Conservation (phyloP, 2,329 filamentous ascomycete species). For the Venturia oleaginea region DNA sequence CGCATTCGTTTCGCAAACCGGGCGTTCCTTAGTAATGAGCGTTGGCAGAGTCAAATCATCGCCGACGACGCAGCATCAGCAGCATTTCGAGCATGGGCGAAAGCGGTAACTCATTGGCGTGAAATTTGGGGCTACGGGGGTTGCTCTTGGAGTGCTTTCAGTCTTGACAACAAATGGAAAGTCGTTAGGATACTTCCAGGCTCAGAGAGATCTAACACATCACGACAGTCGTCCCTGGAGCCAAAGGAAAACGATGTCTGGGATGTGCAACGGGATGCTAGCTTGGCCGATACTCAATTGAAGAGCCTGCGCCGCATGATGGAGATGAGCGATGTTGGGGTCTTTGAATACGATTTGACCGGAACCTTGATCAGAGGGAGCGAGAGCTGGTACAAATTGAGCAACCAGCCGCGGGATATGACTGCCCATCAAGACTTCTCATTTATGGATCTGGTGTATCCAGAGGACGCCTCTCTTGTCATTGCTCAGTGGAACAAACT, state of each 20-base stretch:
- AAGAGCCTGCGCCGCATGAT: constrained; percentile 24
- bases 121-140: constrained; percentile 17
- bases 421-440: constrained; percentile 20
- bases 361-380: constrained; percentile 24
- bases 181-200: constrained; percentile 14
- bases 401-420: constrained; percentile 20
- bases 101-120: constrained; percentile 18
- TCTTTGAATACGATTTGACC: constrained; percentile 23
- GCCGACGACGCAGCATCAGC: constrained; percentile 16
- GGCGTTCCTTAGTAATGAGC: constrained; percentile 17
- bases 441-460: constrained; percentile 25
- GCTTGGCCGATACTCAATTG: constrained; percentile 9
- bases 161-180: constrained; percentile 2
- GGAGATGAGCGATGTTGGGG: constrained; percentile 28
- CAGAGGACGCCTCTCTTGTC: constrained; percentile 21
- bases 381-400: constrained; percentile 12
- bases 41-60: constrained; percentile 15
- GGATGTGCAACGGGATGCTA: constrained; percentile 2
- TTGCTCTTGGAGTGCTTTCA: constrained; percentile 18
- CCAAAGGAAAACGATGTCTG: constrained; percentile 14
- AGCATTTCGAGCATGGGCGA: constrained; percentile 23
- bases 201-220: background rate
- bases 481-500: constrained; percentile 25
- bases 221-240: constrained; percentile 15
- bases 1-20: constrained; percentile 21